Percentiles rank a stretch among this genome's conserved stretches.
Evolutionary conservation across 805 yeast species (phyloP).

Genomic region (Tetrapisispora arboricola): DNA sequence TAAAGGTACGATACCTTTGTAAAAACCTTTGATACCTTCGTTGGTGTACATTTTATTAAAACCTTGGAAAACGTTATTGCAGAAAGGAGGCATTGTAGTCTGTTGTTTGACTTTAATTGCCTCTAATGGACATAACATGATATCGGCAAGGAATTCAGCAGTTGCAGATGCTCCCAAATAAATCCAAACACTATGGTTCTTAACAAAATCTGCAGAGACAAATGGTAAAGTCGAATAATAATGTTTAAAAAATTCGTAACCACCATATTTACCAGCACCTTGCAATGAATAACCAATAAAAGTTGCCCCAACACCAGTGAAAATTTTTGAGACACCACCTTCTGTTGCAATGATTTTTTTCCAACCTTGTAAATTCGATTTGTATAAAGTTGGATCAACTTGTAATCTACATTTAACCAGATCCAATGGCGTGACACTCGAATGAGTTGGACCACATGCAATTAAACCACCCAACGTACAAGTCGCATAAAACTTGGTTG

Average conservation of each 20-base stretch:
- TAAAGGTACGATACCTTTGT: constrained; percentile 82
- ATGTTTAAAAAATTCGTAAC: constrained; percentile 85
- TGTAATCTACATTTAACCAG: constrained; percentile 89
- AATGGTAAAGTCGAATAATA: constrained; percentile 62
- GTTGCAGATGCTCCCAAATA: constrained; percentile 81
- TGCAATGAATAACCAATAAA: constrained; percentile 87
- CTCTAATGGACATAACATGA: constrained; percentile 86
- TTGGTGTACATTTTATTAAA: constrained; percentile 51
- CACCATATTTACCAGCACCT: constrained; percentile 96
- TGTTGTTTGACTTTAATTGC: constrained; percentile 92
- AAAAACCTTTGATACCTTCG: constrained; percentile 68
- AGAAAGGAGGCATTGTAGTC: constrained; percentile 83
- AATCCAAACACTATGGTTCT: constrained; percentile 58
- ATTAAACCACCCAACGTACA: constrained; percentile 53
- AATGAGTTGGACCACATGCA: constrained; percentile 97
- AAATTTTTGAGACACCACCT: constrained; percentile 75
- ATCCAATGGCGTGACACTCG: constrained; percentile 87
- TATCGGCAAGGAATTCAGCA: constrained; percentile 90
- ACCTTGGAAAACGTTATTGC: constrained; percentile 53
- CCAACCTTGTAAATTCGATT: constrained; percentile 76
- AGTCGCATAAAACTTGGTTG: constrained; percentile 27
- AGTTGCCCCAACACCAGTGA: constrained; percentile 88
- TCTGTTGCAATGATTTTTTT: constrained; percentile 57
- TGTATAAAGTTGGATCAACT: constrained; percentile 65
- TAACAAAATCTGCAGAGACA: constrained; percentile 46